Percentiles rank a stretch among this genome's conserved stretches.
phyloP scores from a whole-genome alignment of 208 protist genomes.

The Hexamita inflata region DNA sequence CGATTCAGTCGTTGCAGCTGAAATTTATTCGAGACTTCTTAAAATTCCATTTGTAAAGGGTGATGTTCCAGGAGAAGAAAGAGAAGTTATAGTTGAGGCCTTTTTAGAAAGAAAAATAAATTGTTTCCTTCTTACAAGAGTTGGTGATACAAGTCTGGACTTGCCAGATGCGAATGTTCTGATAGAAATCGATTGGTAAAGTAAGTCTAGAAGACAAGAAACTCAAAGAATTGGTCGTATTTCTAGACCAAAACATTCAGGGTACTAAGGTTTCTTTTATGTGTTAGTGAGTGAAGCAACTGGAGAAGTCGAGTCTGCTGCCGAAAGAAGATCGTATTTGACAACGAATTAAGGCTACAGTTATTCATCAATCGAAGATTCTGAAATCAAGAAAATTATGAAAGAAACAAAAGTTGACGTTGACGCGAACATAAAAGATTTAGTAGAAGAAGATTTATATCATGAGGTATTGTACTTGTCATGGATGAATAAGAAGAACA shows the following conservation, averaged over 20 bases:
- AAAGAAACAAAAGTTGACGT: no score
- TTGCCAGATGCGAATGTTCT: slow-evolving; percentile 22
- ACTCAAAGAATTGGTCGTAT: slow-evolving; percentile 19
- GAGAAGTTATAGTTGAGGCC: neutral
- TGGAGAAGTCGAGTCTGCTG: neutral
- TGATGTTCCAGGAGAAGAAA: neutral
- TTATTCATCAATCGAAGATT: no score
- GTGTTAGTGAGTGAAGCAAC: slow-evolving; percentile 19
- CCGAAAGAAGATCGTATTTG: neutral
- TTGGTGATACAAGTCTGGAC: slow-evolving; percentile 17
- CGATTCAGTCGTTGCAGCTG: neutral
- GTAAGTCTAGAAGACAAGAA: slow-evolving; percentile 4
- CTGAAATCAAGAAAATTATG: no score
- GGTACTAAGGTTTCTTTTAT: slow-evolving; percentile 10
- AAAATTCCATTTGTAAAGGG: slow-evolving; percentile 11
- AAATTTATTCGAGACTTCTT: neutral
- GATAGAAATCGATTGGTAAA: slow-evolving; percentile 23
- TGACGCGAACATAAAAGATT: no score
- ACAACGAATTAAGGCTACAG: neutral
- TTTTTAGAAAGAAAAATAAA: slow-evolving; percentile 17
- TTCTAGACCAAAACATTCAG: slow-evolving; percentile 1
- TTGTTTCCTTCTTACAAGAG: slow-evolving; percentile 8
- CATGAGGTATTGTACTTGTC: no score
- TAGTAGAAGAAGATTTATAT: no score
- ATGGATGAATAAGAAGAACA: no score